Evolutionary conservation across 2,329 filamentous ascomycete species (phyloP).

Genomic region (Fusarium verrucosum): DNA sequence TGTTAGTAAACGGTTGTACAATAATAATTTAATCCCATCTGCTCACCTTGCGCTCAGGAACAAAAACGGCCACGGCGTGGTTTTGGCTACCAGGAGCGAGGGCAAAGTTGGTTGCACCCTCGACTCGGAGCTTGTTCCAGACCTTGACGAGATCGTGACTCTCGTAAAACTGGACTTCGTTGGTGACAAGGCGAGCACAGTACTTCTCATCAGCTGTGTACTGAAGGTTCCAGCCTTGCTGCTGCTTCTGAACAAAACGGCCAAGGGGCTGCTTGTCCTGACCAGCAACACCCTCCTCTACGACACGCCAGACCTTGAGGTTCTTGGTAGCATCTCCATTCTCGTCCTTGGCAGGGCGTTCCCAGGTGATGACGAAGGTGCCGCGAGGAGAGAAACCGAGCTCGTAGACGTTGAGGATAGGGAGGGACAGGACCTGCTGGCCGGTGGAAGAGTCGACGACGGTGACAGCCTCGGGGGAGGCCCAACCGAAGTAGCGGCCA

Average conservation of each 20-base stretch:
- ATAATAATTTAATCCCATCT: neutral
- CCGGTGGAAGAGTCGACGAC: conserved; percentile 85
- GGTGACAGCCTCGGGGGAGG: conserved; percentile 84
- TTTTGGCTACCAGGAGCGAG: conserved; percentile 84
- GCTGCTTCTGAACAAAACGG: conserved; percentile 93
- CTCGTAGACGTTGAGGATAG: conserved; percentile 88
- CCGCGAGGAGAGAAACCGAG: conserved; percentile 92
- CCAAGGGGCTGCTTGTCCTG: conserved; percentile 79
- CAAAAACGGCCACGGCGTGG: conserved; percentile 92
- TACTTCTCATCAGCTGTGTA: conserved; percentile 94
- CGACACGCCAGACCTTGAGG: conserved; percentile 92
- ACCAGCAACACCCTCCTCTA: conserved; percentile 71
- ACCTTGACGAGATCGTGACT: conserved; percentile 84
- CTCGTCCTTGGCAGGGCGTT: conserved; percentile 91
- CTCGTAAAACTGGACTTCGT: conserved; percentile 97
- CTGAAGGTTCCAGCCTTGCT: conserved; percentile 96
- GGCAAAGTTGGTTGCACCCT: conserved; percentile 90
- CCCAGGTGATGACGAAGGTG: conserved; percentile 96
- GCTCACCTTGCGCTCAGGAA: conserved; percentile 89
- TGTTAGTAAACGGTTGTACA: conserved; percentile 20
- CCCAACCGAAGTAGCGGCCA: conserved; percentile 96
- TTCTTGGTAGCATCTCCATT: conserved; percentile 95
- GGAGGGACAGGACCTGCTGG: conserved; percentile 76
- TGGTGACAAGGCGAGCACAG: conserved; percentile 92
- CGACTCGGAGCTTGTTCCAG: conserved; percentile 94